Evolutionary conservation across 306 rosid species (phyloP), one percentile per base, ranked within the genome.

Genomic region (Boehmeria nivea): DNA sequence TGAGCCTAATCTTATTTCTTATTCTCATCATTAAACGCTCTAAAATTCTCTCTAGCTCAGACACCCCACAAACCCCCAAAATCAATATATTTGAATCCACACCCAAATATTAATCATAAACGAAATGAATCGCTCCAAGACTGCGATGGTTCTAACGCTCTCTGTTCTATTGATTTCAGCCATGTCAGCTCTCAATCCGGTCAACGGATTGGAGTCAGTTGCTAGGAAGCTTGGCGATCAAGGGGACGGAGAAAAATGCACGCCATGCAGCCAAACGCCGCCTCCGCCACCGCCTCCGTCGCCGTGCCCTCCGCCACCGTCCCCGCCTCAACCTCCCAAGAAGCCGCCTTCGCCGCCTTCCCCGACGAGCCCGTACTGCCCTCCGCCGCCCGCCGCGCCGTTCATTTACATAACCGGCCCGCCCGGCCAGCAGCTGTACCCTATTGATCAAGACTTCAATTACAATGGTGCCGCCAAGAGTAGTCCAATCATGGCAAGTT

Each of bases 391-490:
- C 0, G n/a, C 74, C 0, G 23, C 69, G 0, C 23, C 61, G 3
- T 6, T 66, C 57, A 0, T 65, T 6, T 77, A 77, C 83, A 51
- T 65, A 63, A 69, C 79, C 6, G 76, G 83, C 10, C 79, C 83
- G 0, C 83, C 83, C 0, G 83, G 76, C 8, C 44, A 40, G 18
- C 34, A 61, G 15, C 26, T 73, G 31, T 77, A 77, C 50, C 83
- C 73, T 6, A 3, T 73, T 36, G 79, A 73, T 22, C 18, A 20
- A 2, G 13, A 52, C 26, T 69, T 65, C 43, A 18, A 18, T 49
- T 49, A 49, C 27, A 40, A 24, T 37, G 61, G 53, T 6, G 79
- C 67, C 16, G 6, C 8, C n/a, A 19, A 24, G 24, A n/a, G n/a
- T 56, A 53, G 50, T 58, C 54, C n/a, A 1, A 10, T 52, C 25